These are phyloP conservation scores for Coemansia umbellata DNA, from an alignment of 192 early-diverging fungal genomes.

Conservation along the genomic window DNA sequence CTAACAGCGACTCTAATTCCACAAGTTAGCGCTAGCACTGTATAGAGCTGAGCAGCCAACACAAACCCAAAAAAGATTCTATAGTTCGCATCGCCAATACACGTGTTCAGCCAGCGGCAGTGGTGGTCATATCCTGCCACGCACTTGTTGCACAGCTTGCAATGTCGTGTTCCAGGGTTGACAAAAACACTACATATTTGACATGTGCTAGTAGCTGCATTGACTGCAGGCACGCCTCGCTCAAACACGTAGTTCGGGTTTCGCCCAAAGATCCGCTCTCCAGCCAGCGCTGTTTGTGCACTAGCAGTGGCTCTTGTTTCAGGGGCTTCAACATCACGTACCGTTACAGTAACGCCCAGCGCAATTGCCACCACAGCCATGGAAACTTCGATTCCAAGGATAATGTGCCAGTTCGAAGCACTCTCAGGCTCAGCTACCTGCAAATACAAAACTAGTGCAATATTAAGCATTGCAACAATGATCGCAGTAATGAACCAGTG, in stretches of 20 bases:
- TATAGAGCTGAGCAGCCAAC: conserved; percentile 10
- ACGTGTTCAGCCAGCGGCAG: conserved; percentile 47
- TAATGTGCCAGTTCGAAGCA: conserved; percentile 3
- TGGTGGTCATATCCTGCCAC: conserved; percentile 51
- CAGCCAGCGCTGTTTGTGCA: background rate
- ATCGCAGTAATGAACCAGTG: conserved; percentile 31
- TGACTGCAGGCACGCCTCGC: conserved; percentile 38
- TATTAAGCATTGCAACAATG: conserved; percentile 9
- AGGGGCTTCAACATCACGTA: conserved; percentile 28
- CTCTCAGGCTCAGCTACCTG: conserved; percentile 3
- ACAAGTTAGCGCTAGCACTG: conserved; percentile 21
- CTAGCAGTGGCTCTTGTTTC: conserved; percentile 7
- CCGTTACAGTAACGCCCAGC: conserved; percentile 12
- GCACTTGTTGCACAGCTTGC: conserved; percentile 51
- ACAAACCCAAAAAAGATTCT: conserved; percentile 26
- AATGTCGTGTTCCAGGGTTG: conserved; percentile 29
- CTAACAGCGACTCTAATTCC: conserved; percentile 9
- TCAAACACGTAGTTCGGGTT: conserved; percentile 31
- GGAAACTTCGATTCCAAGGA: conserved; percentile 9
- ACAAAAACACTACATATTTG: conserved; percentile 19
- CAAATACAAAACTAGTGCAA: conserved; percentile 22
- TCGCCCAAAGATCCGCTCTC: conserved; percentile 3
- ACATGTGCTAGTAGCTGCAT: conserved; percentile 22
- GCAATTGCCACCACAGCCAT: conserved; percentile 13
- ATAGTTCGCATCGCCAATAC: conserved; percentile 43